These are phyloP conservation scores for Boletus rubropictus DNA, from an alignment of 768 basidiomycete genomes.

Conservation along the genomic window DNA sequence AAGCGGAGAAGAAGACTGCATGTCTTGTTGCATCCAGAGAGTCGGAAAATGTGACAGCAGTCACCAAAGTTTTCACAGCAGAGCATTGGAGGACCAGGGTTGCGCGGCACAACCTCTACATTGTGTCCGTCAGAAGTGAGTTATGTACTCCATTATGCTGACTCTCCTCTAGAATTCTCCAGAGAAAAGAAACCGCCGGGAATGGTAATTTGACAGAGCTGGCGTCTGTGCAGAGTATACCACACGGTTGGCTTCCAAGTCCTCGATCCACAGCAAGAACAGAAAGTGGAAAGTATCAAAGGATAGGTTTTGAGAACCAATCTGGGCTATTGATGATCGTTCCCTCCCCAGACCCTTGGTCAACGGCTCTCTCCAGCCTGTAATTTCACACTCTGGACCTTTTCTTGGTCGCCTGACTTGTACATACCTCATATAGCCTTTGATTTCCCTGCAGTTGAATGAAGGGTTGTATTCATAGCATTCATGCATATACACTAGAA, in stretches of 20 bases:
- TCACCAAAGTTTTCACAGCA: constrained; percentile 69
- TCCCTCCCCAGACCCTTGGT: background rate
- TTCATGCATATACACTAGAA: constrained; percentile 1
- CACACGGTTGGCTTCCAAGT: constrained; percentile 61
- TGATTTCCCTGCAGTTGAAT: background rate
- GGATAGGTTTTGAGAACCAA: constrained; percentile 51
- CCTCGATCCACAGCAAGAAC: constrained; percentile 28
- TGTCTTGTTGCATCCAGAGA: constrained; percentile 66
- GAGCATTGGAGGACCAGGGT: constrained; percentile 45
- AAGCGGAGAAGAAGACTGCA: constrained; percentile 36
- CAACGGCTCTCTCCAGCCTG: background rate
- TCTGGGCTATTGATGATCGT: constrained; percentile 67
- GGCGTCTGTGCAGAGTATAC: constrained; percentile 45
- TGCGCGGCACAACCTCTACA: constrained; percentile 61
- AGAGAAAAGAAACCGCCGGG: constrained; percentile 47
- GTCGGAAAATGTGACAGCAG: constrained; percentile 49
- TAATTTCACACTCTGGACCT: background rate
- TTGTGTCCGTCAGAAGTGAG: constrained; percentile 51
- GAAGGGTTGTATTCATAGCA: constrained; percentile 1
- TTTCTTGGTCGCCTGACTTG: background rate
- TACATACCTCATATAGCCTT: background rate
- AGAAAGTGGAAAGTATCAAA: constrained; percentile 39
- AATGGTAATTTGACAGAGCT: constrained; percentile 37
- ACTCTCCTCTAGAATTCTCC: constrained; percentile 28
- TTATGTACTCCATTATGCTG: background rate